These are phyloP conservation scores for Claviceps fusiformis DNA, from an alignment of 2,329 filamentous ascomycete genomes.

Conservation along the genomic window DNA sequence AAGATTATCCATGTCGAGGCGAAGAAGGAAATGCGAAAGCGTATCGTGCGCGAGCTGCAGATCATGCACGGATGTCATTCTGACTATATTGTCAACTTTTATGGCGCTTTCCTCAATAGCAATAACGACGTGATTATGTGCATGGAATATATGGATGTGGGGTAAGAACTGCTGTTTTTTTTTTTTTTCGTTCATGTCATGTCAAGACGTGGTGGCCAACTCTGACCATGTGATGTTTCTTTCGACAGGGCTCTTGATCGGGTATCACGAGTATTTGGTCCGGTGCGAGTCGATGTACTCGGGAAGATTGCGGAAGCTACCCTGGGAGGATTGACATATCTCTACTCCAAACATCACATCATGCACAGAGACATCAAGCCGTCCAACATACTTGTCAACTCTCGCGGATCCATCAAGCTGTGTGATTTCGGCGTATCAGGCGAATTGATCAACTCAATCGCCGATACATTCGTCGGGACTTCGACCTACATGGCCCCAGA, in stretches of 20 bases:
- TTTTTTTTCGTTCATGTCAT: background rate
- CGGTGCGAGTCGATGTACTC: slow-evolving; percentile 86
- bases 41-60: slow-evolving; percentile 91
- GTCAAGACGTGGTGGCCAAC: background rate
- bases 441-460: slow-evolving; percentile 93
- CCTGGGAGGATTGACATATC: slow-evolving; percentile 81
- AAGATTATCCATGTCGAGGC: slow-evolving; percentile 99
- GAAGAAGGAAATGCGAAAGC: slow-evolving; percentile 91
- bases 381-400: slow-evolving; percentile 94
- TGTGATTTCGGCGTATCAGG: slow-evolving; percentile 99
- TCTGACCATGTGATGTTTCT: background rate
- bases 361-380: slow-evolving; percentile 99
- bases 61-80: slow-evolving; percentile 98
- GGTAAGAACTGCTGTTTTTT: slow-evolving; percentile 47
- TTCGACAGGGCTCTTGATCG: slow-evolving; percentile 67
- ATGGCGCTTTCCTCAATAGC: slow-evolving; percentile 92
- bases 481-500: slow-evolving; percentile 99
- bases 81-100: slow-evolving; percentile 94
- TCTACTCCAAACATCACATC: slow-evolving; percentile 90
- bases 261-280: slow-evolving; percentile 88
- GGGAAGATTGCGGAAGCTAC: slow-evolving; percentile 97
- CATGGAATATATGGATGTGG: slow-evolving; percentile 99
- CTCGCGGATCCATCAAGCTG: slow-evolving; percentile 84
- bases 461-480: slow-evolving; percentile 95
- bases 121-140: slow-evolving; percentile 98